Conservation (phyloP, 441 rosid species). For the Sinapis alba region DNA sequence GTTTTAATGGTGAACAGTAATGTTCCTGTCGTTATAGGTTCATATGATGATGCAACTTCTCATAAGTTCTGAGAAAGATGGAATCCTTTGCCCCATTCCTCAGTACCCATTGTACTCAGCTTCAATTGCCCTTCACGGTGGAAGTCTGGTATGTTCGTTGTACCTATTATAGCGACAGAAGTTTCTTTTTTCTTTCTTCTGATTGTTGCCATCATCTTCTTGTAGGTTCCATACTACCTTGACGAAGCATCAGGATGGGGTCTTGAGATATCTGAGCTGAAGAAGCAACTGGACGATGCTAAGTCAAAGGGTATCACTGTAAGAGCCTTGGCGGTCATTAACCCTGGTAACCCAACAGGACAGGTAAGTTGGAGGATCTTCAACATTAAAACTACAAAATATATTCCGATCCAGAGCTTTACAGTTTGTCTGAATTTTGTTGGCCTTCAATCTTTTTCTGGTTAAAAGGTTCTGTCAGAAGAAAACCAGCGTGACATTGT, state of each 20-base stretch:
- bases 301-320: slow-evolving; percentile 75
- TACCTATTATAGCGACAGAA: neutral
- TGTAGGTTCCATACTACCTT: slow-evolving; percentile 92
- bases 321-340: slow-evolving; percentile 89
- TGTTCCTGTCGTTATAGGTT: slow-evolving; percentile 53
- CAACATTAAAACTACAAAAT: neutral
- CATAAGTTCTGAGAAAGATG: slow-evolving; percentile 82
- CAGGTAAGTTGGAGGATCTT: slow-evolving; percentile 53
- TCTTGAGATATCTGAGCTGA: slow-evolving; percentile 78
- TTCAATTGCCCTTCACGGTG: slow-evolving; percentile 95
- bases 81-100: slow-evolving; percentile 96
- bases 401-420: neutral
- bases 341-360: slow-evolving; percentile 96
- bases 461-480: slow-evolving; percentile 79
- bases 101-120: slow-evolving; percentile 98
- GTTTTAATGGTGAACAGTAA: neutral
- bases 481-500: slow-evolving; percentile 82
- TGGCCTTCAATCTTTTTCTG: neutral
- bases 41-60: slow-evolving; percentile 96
- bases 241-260: slow-evolving; percentile 96
- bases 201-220: slow-evolving; percentile 21
- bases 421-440: slow-evolving; percentile 21
- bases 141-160: slow-evolving; percentile 63
- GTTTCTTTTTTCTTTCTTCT: neutral
- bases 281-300: slow-evolving; percentile 79